Conservation (phyloP, 2,329 filamentous ascomycete genomes). For the Verticillium albo-atrum region DNA sequence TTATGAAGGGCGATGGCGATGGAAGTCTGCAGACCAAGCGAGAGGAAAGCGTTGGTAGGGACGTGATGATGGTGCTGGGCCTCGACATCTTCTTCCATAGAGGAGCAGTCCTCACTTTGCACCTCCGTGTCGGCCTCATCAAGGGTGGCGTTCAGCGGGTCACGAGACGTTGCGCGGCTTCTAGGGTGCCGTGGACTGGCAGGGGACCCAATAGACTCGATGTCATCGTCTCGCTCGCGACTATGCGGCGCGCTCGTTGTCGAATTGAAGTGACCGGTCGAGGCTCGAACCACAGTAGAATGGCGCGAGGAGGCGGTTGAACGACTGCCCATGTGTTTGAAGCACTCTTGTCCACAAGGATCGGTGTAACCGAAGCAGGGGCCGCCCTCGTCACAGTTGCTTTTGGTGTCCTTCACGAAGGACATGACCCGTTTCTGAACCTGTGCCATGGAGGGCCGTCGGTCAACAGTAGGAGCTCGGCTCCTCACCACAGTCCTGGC, state of each 20-base stretch:
- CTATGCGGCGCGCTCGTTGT: slow-evolving; percentile 20
- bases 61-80: slow-evolving; percentile 86
- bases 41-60: slow-evolving; percentile 86
- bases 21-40: slow-evolving; percentile 92
- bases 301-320: slow-evolving; percentile 26
- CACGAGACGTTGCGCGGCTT: slow-evolving; percentile 34
- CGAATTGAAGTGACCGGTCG: slow-evolving; percentile 26
- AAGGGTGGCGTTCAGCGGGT: slow-evolving; percentile 22
- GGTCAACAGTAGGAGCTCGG: slow-evolving; percentile 25
- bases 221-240: slow-evolving; percentile 17
- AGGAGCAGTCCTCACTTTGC: slow-evolving; percentile 9
- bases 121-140: slow-evolving; percentile 16
- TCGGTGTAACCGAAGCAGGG: slow-evolving; percentile 62
- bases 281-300: slow-evolving; percentile 34
- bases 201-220: slow-evolving; percentile 20
- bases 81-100: slow-evolving; percentile 33
- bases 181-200: slow-evolving; percentile 28
- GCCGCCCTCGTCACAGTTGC: slow-evolving; percentile 56
- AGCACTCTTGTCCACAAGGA: slow-evolving; percentile 62
- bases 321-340: slow-evolving; percentile 49
- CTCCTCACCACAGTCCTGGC: slow-evolving; percentile 10
- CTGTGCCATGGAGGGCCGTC: slow-evolving; percentile 49
- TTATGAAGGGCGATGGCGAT: slow-evolving; percentile 96
- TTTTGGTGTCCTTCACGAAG: slow-evolving; percentile 61
- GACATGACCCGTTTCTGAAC: slow-evolving; percentile 56